Evolutionary conservation across 176 grass and related monocot genomes (phyloP).

Genomic region (Themeda triandra): DNA sequence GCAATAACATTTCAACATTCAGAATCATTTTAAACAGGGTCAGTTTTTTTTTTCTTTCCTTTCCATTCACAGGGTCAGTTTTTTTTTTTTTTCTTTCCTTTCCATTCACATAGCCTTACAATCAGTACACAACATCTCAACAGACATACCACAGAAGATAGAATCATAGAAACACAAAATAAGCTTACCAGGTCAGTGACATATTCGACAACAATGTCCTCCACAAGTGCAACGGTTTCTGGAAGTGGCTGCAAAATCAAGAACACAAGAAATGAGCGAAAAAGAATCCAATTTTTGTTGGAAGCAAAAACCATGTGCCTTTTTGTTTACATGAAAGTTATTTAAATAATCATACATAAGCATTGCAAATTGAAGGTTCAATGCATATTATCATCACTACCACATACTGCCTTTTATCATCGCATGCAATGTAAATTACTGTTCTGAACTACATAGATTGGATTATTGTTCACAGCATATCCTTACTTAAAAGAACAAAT

Average conservation of each 20-base stretch:
- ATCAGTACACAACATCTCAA: neutral
- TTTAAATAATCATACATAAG: neutral
- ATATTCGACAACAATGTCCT: constrained; percentile 95
- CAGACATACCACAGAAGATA: neutral
- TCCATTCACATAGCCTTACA: neutral
- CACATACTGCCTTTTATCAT: neutral
- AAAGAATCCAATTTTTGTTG: neutral
- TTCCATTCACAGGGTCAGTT: neutral
- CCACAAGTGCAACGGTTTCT: constrained; percentile 90
- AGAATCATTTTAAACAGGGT: neutral
- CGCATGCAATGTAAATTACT: constrained; percentile 13
- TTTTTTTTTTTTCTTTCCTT: neutral
- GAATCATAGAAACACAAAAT: neutral
- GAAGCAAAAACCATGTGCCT: neutral
- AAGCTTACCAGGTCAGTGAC: constrained; percentile 84
- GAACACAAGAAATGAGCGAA: neutral
- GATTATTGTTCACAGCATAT: neutral
- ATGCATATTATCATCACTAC: neutral
- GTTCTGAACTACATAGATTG: neutral
- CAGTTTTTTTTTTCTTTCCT: neutral
- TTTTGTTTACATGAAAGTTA: neutral
- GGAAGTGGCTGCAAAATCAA: constrained; percentile 83
- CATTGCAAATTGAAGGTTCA: neutral
- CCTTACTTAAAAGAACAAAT: neutral
- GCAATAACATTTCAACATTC: neutral